A percentile compares a stretch with the other conserved stretches of the same genome.
These are phyloP conservation scores for Pichia exigua DNA, from an alignment of 805 yeast species.

Conservation along the genomic window DNA sequence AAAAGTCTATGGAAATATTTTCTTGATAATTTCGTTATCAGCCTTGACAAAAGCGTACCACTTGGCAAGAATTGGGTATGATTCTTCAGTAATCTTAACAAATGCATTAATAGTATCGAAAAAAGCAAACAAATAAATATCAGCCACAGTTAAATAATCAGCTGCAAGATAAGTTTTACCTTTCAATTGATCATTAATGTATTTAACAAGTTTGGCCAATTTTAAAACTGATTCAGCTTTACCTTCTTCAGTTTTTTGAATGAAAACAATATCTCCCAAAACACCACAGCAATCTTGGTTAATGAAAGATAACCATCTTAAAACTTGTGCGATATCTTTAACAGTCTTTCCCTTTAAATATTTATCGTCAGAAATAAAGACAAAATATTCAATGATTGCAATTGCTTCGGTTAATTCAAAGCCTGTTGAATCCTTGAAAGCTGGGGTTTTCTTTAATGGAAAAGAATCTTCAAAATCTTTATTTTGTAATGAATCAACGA, in stretches of 20 bases:
- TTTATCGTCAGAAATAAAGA: constrained; percentile 33
- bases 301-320: constrained; percentile 71
- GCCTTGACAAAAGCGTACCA: neutral
- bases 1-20: neutral
- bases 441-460: constrained; percentile 58
- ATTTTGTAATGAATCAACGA: constrained; percentile 33
- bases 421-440: constrained; percentile 56
- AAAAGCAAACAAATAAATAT: neutral
- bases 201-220: neutral
- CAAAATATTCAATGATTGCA: constrained; percentile 46
- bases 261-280: neutral
- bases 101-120: neutral
- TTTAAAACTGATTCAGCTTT: neutral
- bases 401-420: constrained; percentile 56
- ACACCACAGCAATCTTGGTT: constrained; percentile 49
- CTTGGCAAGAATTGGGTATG: neutral
- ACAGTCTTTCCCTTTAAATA: constrained; percentile 45
- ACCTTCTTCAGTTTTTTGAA: constrained; percentile 1
- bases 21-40: neutral
- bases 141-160: neutral
- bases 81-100: neutral
- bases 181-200: constrained; percentile 2
- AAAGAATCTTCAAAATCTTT: constrained; percentile 39
- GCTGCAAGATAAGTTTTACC: neutral
- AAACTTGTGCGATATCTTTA: constrained; percentile 51